Evolutionary conservation across 2,329 filamentous ascomycete genomes (phyloP), one percentile per base, ranked within the genome.

Genomic region (Alternaria sp.): DNA sequence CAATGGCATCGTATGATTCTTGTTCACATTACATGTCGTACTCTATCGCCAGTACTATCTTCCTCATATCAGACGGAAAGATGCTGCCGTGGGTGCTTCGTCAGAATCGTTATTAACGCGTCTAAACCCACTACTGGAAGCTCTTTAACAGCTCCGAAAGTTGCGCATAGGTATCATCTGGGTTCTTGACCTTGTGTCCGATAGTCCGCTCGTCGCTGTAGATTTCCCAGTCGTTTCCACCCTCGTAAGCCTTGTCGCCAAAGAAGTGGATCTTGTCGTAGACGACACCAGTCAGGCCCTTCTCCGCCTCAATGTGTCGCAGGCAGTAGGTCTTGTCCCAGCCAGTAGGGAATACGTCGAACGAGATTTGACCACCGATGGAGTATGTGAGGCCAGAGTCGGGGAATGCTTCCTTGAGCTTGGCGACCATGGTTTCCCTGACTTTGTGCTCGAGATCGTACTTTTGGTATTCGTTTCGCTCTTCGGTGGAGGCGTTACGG

Each of bases 281-380:
- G 23, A 89, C 83, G 67, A 96, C 84, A 66, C 91, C 90, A 75
- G 88, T 90, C 79, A 80, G 70, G 18, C 82, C 79, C 74, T 91
- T 90, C 81, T 97, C 94, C 68, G 87, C 87, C 83, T 96, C 93
- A 66, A 98, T 85, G 82, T 97, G 94, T 73, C 88, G 85, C 71
- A 98, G 86, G 84, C 94, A 97, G 87, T 97, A 99, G 10, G 93
- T 97, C 89, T 98, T 99, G 84, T 99, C 96, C 96, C 96, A 99
- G 77, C 96, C 96, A 3, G 85, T 88, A 68, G 96, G 96, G 87
- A 99, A 99, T 75, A 98, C 92, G 79, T 99, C 96, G 81, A 99
- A 99, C 64, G 94, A 97, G 82, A 99, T 97, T 79, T 97, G 93
- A 57, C 96, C 96, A 73, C 96, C 96, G 75, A 99, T 97, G 67